A percentile compares a stretch with the other conserved stretches of the same genome.
phyloP scores from a whole-genome alignment of 1,284 basidiomycete species.

The Ganoderma resinaceum region DNA sequence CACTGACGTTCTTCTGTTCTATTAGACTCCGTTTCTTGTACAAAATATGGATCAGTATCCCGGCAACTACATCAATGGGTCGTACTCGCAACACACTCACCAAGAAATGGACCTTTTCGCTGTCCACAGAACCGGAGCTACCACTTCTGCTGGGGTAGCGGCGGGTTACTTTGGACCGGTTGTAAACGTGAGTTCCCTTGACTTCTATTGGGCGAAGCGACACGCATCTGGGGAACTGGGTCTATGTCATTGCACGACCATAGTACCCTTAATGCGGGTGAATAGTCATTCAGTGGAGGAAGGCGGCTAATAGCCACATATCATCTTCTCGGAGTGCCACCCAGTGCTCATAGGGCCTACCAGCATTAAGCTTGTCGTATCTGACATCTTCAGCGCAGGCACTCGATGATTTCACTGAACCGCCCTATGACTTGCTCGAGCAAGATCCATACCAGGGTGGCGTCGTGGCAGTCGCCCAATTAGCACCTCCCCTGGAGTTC shows the following conservation, averaged over 20 bases:
- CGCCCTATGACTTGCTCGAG: not conserved
- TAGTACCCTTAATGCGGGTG: not conserved
- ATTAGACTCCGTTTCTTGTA: not conserved
- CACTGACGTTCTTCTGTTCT: not conserved
- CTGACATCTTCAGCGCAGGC: not conserved
- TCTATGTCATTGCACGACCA: not conserved
- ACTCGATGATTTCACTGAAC: not conserved
- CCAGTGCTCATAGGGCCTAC: not conserved
- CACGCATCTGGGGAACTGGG: not conserved
- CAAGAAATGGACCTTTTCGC: not conserved
- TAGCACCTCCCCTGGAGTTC: not conserved
- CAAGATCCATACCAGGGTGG: not conserved
- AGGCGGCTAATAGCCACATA: slow-evolving; percentile 3
- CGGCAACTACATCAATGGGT: not conserved
- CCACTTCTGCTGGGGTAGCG: not conserved
- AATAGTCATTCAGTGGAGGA: not conserved
- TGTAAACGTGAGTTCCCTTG: not conserved
- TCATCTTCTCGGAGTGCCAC: slow-evolving; percentile 6
- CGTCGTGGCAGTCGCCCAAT: not conserved
- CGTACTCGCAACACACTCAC: not conserved
- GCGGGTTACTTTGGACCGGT: not conserved
- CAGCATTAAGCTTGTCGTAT: slow-evolving; percentile 2
- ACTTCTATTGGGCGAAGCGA: not conserved
- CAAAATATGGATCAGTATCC: not conserved
- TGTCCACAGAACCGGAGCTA: not conserved